Evolutionary conservation across 2,329 filamentous ascomycete genomes (phyloP), one percentile per base, ranked within the genome.

Genomic region (Septoria petroselini): DNA sequence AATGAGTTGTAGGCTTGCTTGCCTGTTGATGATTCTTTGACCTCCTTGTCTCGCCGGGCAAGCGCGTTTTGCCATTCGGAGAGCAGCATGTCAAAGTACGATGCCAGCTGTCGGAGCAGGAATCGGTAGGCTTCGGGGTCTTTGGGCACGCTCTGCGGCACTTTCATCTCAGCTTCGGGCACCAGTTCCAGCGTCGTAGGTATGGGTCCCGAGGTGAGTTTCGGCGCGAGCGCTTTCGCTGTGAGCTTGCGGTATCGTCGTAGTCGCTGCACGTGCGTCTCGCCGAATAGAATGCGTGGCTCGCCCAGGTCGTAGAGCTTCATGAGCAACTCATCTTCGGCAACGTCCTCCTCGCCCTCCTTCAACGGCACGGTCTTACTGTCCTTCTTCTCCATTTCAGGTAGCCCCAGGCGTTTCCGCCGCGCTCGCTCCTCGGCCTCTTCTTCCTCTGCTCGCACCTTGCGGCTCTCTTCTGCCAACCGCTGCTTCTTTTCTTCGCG

Each of bases 21-120:
- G 62, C 91, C 89, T 15, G 88, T 83, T 58, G 84, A 85, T 21
- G 87, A 91, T 53, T 84, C 81, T 60, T 86, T 82, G 25, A 84
- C 76, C 1, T 74, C 72, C 7, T 70, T 61, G 21, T 78, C 72
- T 41, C 83, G 77, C 39, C 73, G 71, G 4, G 81, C 81, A 62
- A 98, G 80, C 4, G 91, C 90, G 33, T 73, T 66, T 61, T 91
- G 82, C 85, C 94, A 98, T 68, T 94, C 91, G 37, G 78, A 80
- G 50, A 98, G 75, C n/a, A 98, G 82, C 83, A 98, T 89, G 45
- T 88, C 94, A 73, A 98, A 97, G 74, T 96, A 98, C 41, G 88
- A 93, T 15, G 87, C 88, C 48, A 98, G 77, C 70, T 98, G 91
- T 8, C 91, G 79, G 73, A 86, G 91, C 33, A 98, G 74, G 69